A percentile compares a stretch with the other conserved stretches of the same genome.
These are phyloP conservation scores for Lasiosphaeris hirsuta DNA, from an alignment of 495 filamentous ascomycete species.

Conservation along the genomic window DNA sequence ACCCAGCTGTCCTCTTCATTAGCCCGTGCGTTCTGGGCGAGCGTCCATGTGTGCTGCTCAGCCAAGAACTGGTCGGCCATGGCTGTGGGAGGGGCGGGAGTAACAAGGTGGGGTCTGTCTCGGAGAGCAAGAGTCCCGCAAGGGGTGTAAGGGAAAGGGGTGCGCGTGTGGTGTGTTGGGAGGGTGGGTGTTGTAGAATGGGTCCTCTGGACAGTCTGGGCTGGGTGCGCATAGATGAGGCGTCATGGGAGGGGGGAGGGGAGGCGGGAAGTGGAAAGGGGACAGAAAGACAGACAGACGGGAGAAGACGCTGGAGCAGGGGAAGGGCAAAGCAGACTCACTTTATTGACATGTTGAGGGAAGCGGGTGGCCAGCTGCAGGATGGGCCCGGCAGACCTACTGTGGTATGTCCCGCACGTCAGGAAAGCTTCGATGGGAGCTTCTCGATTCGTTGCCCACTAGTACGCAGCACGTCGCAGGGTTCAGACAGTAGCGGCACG, in stretches of 20 bases:
- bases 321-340: constrained; percentile 43
- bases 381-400: constrained; percentile 23
- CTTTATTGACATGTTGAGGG: constrained; percentile 65
- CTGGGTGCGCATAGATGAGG: constrained; percentile 14
- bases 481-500: constrained; percentile 23
- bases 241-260: constrained; percentile 16
- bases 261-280: constrained; percentile 7
- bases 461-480: constrained; percentile 23
- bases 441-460: constrained; percentile 34
- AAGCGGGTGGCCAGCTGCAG: constrained; percentile 43
- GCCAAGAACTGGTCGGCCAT: constrained; percentile 46
- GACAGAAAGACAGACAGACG: constrained; percentile 14
- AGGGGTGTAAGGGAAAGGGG: constrained; percentile 1
- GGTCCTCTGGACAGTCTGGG: too few relatives aligned
- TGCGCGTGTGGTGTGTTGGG: neutral
- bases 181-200: neutral
- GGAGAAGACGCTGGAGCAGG: constrained; percentile 20
- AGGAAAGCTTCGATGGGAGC: constrained; percentile 28
- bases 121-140: constrained; percentile 10
- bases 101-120: constrained; percentile 10
- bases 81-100: constrained; percentile 1
- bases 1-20: constrained; percentile 51
- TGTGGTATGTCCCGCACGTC: constrained; percentile 31
- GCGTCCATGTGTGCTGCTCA: constrained; percentile 41
- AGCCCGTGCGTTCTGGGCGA: constrained; percentile 31